Evolutionary conservation across 352 stramenopile species (phyloP).

Genomic region (Phytophthora fragariae): DNA sequence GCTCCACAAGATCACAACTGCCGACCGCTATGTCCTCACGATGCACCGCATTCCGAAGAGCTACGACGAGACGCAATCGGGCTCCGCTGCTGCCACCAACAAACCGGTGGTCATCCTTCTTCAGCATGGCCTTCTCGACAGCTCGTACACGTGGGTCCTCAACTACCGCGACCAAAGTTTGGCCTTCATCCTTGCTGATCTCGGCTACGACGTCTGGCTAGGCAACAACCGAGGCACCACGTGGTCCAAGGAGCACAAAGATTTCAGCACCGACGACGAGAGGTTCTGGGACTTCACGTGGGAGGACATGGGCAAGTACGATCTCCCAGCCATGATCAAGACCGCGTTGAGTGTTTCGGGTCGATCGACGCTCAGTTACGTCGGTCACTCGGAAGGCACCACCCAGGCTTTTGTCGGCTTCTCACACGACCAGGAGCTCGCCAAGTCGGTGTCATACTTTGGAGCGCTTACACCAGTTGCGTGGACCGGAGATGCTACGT

Average conservation of each 20-base stretch:
- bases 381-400: constrained; percentile 61
- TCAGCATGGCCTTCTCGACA: constrained; percentile 66
- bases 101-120: constrained; percentile 60
- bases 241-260: constrained; percentile 53
- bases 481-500: constrained; percentile 38
- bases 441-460: constrained; percentile 60
- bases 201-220: constrained; percentile 71
- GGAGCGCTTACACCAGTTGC: constrained; percentile 56
- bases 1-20: constrained; percentile 56
- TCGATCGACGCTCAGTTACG: constrained; percentile 45
- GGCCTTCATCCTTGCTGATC: constrained; percentile 55
- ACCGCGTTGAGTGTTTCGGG: constrained; percentile 43
- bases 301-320: constrained; percentile 60
- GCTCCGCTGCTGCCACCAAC: constrained; percentile 19
- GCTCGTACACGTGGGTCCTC: constrained; percentile 57
- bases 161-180: constrained; percentile 63
- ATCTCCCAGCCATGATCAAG: constrained; percentile 58
- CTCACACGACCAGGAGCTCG: constrained; percentile 57
- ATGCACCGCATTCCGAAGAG: constrained; percentile 64
- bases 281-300: constrained; percentile 66
- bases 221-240: constrained; percentile 67
- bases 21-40: constrained; percentile 61
- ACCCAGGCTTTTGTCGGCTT: constrained; percentile 62
- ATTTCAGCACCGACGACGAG: constrained; percentile 42
- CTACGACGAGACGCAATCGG: constrained; percentile 45